These are phyloP conservation scores for Pyrus hybrid DNA, from an alignment of 331 rosid genomes.

Conservation along the genomic window DNA sequence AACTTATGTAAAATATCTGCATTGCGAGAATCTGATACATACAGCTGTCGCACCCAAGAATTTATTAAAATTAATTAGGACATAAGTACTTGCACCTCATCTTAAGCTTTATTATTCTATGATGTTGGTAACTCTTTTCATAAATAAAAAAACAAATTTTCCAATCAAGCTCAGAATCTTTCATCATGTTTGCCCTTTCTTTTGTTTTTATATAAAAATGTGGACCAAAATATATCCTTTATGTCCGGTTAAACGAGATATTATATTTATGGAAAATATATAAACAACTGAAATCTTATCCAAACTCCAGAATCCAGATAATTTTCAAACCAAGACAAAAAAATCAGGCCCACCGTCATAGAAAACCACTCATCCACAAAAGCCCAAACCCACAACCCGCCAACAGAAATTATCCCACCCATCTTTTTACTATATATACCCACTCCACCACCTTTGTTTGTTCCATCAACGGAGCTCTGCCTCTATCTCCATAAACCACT, in stretches of 20 bases:
- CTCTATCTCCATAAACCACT: neutral
- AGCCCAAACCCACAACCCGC: conserved; percentile 28
- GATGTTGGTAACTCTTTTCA: too few relatives aligned
- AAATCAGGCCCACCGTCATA: neutral
- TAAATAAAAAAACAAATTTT: neutral
- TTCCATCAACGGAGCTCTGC: neutral
- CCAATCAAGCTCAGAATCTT: neutral
- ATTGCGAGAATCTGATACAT: too few relatives aligned
- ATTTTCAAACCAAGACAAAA: neutral
- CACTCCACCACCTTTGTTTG: neutral
- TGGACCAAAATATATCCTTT: too few relatives aligned
- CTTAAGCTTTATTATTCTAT: too few relatives aligned
- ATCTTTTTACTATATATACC: neutral
- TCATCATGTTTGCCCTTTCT: neutral
- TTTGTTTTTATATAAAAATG: neutral
- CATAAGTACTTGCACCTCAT: too few relatives aligned
- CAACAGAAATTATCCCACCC: conserved; percentile 13
- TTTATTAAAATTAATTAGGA: too few relatives aligned
- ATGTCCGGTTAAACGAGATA: neutral
- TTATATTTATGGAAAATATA: neutral
- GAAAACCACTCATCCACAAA: neutral
- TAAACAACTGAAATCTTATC: neutral
- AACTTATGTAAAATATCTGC: too few relatives aligned
- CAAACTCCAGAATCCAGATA: neutral
- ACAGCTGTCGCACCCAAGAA: too few relatives aligned